These are phyloP conservation scores for Vitis hybrid DNA, from an alignment of 177 flowering plant species.

Conservation along the genomic window DNA sequence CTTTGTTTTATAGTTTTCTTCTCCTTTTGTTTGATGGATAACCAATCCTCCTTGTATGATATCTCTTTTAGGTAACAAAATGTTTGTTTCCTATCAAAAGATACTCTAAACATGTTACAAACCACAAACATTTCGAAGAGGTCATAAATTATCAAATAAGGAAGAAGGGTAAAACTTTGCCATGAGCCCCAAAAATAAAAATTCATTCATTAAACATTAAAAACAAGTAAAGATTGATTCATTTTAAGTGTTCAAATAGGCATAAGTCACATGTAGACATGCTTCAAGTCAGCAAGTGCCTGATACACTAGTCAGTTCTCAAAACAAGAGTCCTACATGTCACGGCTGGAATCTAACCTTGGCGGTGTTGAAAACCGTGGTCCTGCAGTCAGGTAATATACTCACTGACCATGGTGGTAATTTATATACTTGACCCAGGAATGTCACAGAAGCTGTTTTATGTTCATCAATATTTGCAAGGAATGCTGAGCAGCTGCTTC, in stretches of 20 bases:
- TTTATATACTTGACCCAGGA: constrained; percentile 52
- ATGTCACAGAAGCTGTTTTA: constrained; percentile 49
- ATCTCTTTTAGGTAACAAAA: too few relatives aligned
- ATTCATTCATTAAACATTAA: too few relatives aligned
- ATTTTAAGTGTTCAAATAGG: too few relatives aligned
- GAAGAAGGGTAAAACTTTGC: not conserved
- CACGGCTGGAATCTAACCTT: constrained; percentile 47
- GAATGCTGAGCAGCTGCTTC: constrained; percentile 72
- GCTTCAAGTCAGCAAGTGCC: not conserved
- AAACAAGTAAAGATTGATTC: too few relatives aligned
- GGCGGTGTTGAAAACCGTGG: constrained; percentile 80
- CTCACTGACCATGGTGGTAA: constrained; percentile 98
- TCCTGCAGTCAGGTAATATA: constrained; percentile 82
- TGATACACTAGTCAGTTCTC: not conserved
- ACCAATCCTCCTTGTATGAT: too few relatives aligned
- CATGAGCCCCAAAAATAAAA: not conserved
- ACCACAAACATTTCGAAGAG: too few relatives aligned
- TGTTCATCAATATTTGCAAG: constrained; percentile 89
- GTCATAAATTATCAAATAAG: too few relatives aligned
- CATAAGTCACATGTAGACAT: not conserved
- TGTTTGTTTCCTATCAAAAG: too few relatives aligned
- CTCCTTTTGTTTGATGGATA: too few relatives aligned
- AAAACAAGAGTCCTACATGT: not conserved
- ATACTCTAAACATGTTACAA: too few relatives aligned
- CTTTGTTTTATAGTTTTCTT: too few relatives aligned